Evolutionary conservation across 352 stramenopile species (phyloP).

Genomic region (Phytophthora melonis): DNA sequence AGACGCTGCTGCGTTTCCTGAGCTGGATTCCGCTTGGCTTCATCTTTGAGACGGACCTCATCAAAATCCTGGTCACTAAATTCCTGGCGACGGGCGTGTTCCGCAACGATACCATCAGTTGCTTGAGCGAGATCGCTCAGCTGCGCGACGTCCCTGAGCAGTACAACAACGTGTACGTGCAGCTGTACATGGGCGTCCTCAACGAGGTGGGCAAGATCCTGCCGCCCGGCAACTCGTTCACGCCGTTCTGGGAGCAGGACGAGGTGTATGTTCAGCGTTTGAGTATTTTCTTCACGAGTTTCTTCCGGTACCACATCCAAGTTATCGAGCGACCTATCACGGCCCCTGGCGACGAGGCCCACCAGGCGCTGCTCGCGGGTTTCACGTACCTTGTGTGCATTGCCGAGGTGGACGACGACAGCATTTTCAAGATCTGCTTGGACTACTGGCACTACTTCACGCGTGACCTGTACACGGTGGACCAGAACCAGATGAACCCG

Average conservation of each 20-base stretch:
- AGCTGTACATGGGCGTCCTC: constrained; percentile 96
- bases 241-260: constrained; percentile 94
- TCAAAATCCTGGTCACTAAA: constrained; percentile 96
- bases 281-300: constrained; percentile 97
- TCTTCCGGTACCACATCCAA: constrained; percentile 95
- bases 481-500: constrained; percentile 80
- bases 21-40: constrained; percentile 99
- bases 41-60: constrained; percentile 98
- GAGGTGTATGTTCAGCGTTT: constrained; percentile 97
- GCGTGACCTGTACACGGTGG: constrained; percentile 95
- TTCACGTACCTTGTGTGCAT: constrained; percentile 95
- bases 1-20: constrained; percentile 98
- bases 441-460: constrained; percentile 98
- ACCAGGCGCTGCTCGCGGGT: constrained; percentile 92
- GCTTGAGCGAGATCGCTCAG: constrained; percentile 98
- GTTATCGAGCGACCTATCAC: constrained; percentile 93
- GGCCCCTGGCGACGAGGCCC: constrained; percentile 83
- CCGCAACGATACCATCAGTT: constrained; percentile 98
- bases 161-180: constrained; percentile 96
- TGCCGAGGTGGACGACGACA: constrained; percentile 93
- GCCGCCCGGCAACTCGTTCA: constrained; percentile 92
- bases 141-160: constrained; percentile 92
- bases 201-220: constrained; percentile 94
- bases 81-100: constrained; percentile 96
- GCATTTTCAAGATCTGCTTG: constrained; percentile 99